Evolutionary conservation across 1,284 basidiomycete genomes (phyloP).

Genomic region (Naganishia liquefaciens): DNA sequence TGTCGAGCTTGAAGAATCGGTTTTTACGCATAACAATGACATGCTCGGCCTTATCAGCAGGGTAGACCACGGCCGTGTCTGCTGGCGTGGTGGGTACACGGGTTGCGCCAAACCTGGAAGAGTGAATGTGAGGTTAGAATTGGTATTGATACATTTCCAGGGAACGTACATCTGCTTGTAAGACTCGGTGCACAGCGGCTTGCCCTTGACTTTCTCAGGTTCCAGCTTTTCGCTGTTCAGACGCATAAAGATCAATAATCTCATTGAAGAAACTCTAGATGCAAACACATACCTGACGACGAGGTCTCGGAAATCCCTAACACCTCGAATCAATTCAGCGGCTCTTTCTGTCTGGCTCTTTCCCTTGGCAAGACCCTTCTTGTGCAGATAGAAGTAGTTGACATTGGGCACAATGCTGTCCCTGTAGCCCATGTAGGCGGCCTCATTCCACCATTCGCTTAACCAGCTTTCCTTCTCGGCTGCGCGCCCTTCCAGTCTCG

Average conservation of each 20-base stretch:
- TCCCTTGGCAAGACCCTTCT: slow-evolving; percentile 63
- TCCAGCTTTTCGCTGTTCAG: slow-evolving; percentile 69
- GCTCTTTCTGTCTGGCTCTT: slow-evolving; percentile 68
- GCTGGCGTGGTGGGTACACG: slow-evolving; percentile 81
- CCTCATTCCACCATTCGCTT: slow-evolving; percentile 96
- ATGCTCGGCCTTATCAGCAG: slow-evolving; percentile 75
- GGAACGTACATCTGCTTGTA: slow-evolving; percentile 81
- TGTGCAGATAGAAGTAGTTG: slow-evolving; percentile 92
- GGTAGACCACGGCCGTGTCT: slow-evolving; percentile 82
- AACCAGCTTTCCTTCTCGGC: slow-evolving; percentile 74
- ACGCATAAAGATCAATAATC: not conserved
- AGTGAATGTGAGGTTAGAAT: not conserved
- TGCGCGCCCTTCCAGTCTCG: slow-evolving; percentile 73
- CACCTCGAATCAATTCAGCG: slow-evolving; percentile 76
- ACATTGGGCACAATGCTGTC: slow-evolving; percentile 90
- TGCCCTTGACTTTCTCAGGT: slow-evolving; percentile 81
- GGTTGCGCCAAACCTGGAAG: slow-evolving; percentile 76
- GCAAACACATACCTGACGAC: slow-evolving; percentile 65
- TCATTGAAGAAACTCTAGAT: not conserved
- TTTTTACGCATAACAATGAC: slow-evolving; percentile 90
- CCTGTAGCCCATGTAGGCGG: slow-evolving; percentile 62
- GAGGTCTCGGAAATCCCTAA: slow-evolving; percentile 77
- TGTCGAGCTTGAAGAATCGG: slow-evolving; percentile 78
- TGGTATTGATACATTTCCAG: slow-evolving; percentile 1
- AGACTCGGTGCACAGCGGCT: slow-evolving; percentile 89